Evolutionary conservation across 139 green algal genomes (phyloP), one percentile per base, ranked within the genome.

Genomic region (Mesotaenium endlicherianum): DNA sequence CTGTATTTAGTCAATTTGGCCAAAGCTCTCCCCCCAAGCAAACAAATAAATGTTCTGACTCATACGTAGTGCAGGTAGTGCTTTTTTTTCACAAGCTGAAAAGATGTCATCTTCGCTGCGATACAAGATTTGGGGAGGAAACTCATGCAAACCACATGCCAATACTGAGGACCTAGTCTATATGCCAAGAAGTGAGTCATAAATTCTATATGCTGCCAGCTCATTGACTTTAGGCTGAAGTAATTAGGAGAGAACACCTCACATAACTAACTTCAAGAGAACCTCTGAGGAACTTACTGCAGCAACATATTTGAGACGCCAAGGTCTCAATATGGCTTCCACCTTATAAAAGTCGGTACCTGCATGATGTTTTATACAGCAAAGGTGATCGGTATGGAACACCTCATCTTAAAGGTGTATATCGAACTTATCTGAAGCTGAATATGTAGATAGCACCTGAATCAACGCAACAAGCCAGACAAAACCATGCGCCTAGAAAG

Each of bases 291-390:
- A 75, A 53, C 64, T 75, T 64, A 81, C 74, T 34, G 78, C 38
- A 17, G 26, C 39, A 6, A 85, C 78, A 39, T 72, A 74, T 55
- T 40, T 36, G 16, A 85, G 75, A 4, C 78, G 78, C 78, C 78
- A 85, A 6, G 78, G 71, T 3, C 78, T 26, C 4, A 85, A 34
- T 39, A 85, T 39, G 4, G 78, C 78, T 31, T 85, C 78, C 70
- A 85, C 78, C 38, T 82, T 81, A 71, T 84, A 85, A 55, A 85
- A 85, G 17, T 86, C n/a, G n/a, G n/a, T n/a, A n/a, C n/a, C n/a
- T n/a, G n/a, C n/a, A n/a, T n/a, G n/a, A n/a, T n/a, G n/a, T n/a
- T n/a, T n/a, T n/a, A n/a, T n/a, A n/a, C n/a, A n/a, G n/a, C n/a
- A n/a, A n/a, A n/a, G n/a, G n/a, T n/a, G n/a, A n/a, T n/a, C n/a